Base-by-base conservation (phyloP, 345 rosid genomes). In the Arabis hirsuta region DNA sequence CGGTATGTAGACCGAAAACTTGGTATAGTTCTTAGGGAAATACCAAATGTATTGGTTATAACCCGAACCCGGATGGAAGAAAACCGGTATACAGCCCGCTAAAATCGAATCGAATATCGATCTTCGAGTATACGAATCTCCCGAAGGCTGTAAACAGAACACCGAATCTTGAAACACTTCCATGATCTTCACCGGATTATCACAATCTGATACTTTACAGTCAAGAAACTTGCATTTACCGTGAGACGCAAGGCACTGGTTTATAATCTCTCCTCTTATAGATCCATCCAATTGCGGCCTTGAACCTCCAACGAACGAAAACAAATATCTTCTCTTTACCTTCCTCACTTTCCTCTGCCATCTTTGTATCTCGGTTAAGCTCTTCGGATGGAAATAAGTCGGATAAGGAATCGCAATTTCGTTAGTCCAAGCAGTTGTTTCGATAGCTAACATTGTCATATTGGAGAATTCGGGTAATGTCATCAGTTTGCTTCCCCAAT, bases 51-150 rank as follows among this genome's bases (percentile, higher is more conserved):
- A 84, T 41, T 88, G 87, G 39, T 66, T 74, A 64, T 83, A 88
- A 6, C 81, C 86, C 0, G 93, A 86, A 10, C 58, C 77, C 0
- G 84, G 86, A 29, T 73, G 71, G 54, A 88, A 88, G 87, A 88
- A 88, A n/a, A 88, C 90, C 4, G 89, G 93, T 51, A 86, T 86
- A 62, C 89, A 88, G 5, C 90, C 86, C 0, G 83, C 84, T 19
- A 88, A 44, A 29, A 88, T 84, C 20, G 93, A 79, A 65, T 88
- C 89, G 13, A 88, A 88, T 0, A 74, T 80, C 14, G 89, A 86
- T 52, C 89, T 78, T 27, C 89, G 73, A 7, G 86, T 88, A 73
- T 13, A 63, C 7, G 90, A 86, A 73, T 86, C 93, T 32, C 93
- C 93, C 0, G 79, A 54, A 9, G 89, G 90, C 42, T 83, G 89